Evolutionary conservation across 306 rosid species (phyloP).

Genomic region (Quillaja saponaria): DNA sequence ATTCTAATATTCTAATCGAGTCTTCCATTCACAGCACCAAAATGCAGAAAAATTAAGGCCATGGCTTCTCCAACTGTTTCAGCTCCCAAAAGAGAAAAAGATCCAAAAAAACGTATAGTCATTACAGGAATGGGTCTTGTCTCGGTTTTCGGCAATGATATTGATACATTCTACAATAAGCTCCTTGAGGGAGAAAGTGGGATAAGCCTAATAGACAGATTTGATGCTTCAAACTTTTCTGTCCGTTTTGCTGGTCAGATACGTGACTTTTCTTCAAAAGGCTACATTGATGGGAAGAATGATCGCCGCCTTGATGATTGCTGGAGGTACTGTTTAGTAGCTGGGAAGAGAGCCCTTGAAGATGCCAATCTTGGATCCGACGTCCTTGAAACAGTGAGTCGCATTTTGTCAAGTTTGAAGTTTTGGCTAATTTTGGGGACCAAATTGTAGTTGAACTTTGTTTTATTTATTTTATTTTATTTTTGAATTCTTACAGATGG

Average conservation of each 20-base stretch:
- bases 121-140: slow-evolving; percentile 81
- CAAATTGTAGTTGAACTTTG: neutral
- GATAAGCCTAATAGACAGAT: slow-evolving; percentile 62
- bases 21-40: slow-evolving; percentile 38
- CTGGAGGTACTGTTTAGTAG: slow-evolving; percentile 63
- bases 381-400: slow-evolving; percentile 50
- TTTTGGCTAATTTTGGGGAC: neutral
- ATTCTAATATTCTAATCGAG: neutral
- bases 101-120: slow-evolving; percentile 68
- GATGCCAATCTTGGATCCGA: slow-evolving; percentile 67
- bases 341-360: slow-evolving; percentile 69
- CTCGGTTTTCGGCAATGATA: slow-evolving; percentile 63
- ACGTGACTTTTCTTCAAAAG: slow-evolving; percentile 53
- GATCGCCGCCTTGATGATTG: slow-evolving; percentile 64
- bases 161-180: slow-evolving; percentile 52
- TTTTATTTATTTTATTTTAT: no score
- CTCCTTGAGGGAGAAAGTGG: slow-evolving; percentile 80
- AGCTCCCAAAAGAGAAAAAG: slow-evolving; percentile 65
- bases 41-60: slow-evolving; percentile 52
- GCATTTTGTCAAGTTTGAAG: neutral
- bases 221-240: slow-evolving; percentile 59
- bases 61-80: slow-evolving; percentile 37
- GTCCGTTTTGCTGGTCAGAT: slow-evolving; percentile 66
- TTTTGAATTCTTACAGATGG: slow-evolving; percentile 45
- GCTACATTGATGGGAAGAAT: slow-evolving; percentile 59